phyloP scores from a whole-genome alignment of 1,284 basidiomycete species.

The Pseudozyma hubeiensis region DNA sequence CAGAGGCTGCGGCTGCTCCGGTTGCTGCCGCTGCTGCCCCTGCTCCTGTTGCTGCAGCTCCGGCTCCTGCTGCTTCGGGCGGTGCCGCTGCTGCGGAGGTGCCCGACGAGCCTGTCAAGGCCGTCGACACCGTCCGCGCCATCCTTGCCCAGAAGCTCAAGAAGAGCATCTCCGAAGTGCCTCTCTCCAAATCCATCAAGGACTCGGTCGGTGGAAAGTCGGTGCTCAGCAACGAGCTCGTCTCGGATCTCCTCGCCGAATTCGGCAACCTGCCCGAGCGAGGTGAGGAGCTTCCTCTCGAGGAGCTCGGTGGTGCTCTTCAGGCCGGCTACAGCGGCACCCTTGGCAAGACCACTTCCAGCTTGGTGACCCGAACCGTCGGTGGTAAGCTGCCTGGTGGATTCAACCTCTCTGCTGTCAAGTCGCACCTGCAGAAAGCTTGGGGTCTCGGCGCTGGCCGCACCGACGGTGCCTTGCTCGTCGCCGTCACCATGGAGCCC shows the following conservation, averaged over 20 bases:
- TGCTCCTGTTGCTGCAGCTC: conserved; percentile 71
- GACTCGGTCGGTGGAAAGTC: conserved; percentile 98
- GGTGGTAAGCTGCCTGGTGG: conserved; percentile 98
- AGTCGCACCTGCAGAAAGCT: conserved; percentile 71
- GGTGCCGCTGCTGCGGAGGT: conserved; percentile 74
- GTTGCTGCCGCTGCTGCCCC: conserved; percentile 68
- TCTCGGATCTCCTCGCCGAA: conserved; percentile 82
- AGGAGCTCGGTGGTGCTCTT: conserved; percentile 87
- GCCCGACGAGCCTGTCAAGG: conserved; percentile 90
- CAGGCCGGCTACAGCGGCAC: conserved; percentile 82
- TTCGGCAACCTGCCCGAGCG: conserved; percentile 80
- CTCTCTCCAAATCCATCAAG: conserved; percentile 95
- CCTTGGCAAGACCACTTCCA: conserved; percentile 95
- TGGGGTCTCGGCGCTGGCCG: conserved; percentile 90
- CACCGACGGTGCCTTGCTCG: conserved; percentile 88
- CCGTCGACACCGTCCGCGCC: conserved; percentile 85
- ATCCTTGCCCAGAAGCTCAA: conserved; percentile 98
- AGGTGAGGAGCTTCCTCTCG: conserved; percentile 91
- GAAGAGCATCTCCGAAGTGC: conserved; percentile 89
- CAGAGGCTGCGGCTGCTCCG: conserved; percentile 68
- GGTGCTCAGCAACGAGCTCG: conserved; percentile 94
- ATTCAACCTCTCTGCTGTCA: conserved; percentile 94
- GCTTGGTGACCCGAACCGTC: conserved; percentile 89
- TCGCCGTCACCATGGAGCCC: conserved; percentile 91
- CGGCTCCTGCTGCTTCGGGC: conserved; percentile 73